Base-by-base conservation (phyloP, 1,139 yeast genomes). In the Hyphopichia wangnamkhiaoensis region DNA sequence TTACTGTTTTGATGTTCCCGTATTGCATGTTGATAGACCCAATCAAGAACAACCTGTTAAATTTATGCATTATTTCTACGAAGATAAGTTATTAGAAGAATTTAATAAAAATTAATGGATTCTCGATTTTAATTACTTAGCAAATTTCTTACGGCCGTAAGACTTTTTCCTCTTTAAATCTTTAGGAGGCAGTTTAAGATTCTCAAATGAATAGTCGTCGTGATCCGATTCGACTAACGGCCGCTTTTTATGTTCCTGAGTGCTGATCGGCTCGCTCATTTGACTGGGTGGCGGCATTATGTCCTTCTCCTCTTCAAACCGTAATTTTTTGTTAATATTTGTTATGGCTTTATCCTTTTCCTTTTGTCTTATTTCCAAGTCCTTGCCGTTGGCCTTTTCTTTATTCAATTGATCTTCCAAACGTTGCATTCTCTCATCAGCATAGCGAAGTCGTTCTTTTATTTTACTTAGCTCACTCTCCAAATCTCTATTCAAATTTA, bases 1-100 rank as follows among this genome's bases (percentile, higher is more conserved):
- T 45, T 91, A 90, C 53, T 85, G 95, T 47, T 89, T 82, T 59
- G 97, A 91, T 56, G 91, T 90, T 2, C 97, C 97, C 0, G 97
- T 91, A 0, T 61, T 89, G 30, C 96, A 90, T 55, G 70, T 88
- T 14, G 84, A 81, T 47, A 59, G 80, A 42, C 64, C 64, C 3
- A 69, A 61, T 5, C 71, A 69, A 35, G 61, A 56, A 29, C 67
- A 74, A 35, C 72, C 82, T 4, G 71, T 74, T 12, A 84, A 83
- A 53, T 79, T 84, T 55, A 88, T 89, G 91, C 97, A 90, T 62
- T 74, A 82, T 42, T 73, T 90, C 40, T 66, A 80, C 42, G 72
- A 74, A 37, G 78, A 76, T 10, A 81, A 84, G 48, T 63, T 88
- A 3, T 49, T 70, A 21, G 78, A 75, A 17, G 84, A 76, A 48